These are phyloP conservation scores for Fusarium anthophilum DNA, from an alignment of 2,329 filamentous ascomycete species.

Conservation along the genomic window DNA sequence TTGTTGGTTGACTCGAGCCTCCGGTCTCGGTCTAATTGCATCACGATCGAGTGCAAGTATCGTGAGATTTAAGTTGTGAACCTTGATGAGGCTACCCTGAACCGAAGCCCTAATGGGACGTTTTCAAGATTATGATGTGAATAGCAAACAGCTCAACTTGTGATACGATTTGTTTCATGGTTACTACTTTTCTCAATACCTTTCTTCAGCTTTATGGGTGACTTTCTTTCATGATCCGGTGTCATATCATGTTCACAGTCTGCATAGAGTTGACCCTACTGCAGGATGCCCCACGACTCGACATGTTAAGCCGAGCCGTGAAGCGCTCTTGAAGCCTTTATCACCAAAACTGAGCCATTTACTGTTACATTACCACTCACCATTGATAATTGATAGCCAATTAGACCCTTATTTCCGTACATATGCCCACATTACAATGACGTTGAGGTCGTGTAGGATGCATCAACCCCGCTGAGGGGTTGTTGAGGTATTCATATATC, in stretches of 20 bases:
- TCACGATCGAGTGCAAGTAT: not conserved
- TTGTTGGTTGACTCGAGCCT: not conserved
- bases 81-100: constrained; percentile 3
- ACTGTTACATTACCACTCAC: constrained; percentile 17
- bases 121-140: too few species aligned
- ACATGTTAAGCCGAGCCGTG: not conserved
- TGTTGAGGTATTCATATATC: constrained; percentile 26
- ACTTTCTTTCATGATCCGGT: too few species aligned
- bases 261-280: constrained; percentile 15
- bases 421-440: constrained; percentile 30
- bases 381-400: constrained; percentile 26
- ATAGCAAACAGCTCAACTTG: too few species aligned
- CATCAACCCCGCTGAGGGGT: constrained; percentile 38
- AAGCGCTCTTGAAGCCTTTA: constrained; percentile 1
- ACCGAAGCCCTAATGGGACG: not conserved
- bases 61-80: not conserved
- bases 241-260: constrained; percentile 1
- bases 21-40: not conserved
- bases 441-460: constrained; percentile 14
- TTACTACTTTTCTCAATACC: too few species aligned
- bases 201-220: too few species aligned
- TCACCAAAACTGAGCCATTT: constrained; percentile 1
- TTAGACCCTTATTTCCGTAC: not conserved
- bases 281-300: constrained; percentile 11
- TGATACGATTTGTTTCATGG: too few species aligned